A percentile compares a stretch with the other conserved stretches of the same genome.
These are phyloP conservation scores for Penicillium vulpinum DNA, from an alignment of 2,329 filamentous ascomycete species.

Conservation along the genomic window DNA sequence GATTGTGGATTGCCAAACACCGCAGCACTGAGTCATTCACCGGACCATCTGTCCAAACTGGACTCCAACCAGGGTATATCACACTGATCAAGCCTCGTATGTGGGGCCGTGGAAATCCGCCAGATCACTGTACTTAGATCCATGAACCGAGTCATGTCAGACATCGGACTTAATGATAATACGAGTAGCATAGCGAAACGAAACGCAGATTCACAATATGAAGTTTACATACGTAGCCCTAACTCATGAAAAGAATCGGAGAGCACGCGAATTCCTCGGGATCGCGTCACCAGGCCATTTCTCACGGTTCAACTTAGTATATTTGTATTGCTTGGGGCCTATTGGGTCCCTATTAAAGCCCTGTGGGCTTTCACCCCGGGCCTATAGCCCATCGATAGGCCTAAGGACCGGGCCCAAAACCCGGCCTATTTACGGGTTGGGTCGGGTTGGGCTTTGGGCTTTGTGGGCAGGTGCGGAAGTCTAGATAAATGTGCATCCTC, in stretches of 20 bases:
- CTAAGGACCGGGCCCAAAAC: no score
- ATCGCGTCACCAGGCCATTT: constrained; percentile 4
- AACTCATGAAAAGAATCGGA: not conserved
- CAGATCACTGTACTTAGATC: not conserved
- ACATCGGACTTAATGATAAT: constrained; percentile 4
- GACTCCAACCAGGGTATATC: not conserved
- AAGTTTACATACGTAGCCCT: not conserved
- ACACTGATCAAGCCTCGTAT: not conserved
- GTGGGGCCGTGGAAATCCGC: not conserved
- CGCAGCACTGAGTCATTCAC: not conserved
- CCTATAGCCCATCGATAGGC: no score
- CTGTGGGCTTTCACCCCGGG: no score
- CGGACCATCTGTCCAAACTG: not conserved
- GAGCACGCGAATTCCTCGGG: not conserved
- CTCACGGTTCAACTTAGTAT: no score
- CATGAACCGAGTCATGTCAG: constrained; percentile 2
- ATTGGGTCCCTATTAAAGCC: no score
- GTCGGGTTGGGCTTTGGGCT: no score
- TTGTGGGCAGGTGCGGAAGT: no score
- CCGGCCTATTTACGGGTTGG: no score
- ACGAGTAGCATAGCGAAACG: constrained; percentile 7
- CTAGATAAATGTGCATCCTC: no score
- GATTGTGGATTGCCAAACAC: not conserved
- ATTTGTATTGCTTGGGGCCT: no score
- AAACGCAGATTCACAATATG: not conserved